Evolutionary conservation across 352 stramenopile genomes (phyloP), one percentile per base, ranked within the genome.

Genomic region (Aphanomyces cochlioides): DNA sequence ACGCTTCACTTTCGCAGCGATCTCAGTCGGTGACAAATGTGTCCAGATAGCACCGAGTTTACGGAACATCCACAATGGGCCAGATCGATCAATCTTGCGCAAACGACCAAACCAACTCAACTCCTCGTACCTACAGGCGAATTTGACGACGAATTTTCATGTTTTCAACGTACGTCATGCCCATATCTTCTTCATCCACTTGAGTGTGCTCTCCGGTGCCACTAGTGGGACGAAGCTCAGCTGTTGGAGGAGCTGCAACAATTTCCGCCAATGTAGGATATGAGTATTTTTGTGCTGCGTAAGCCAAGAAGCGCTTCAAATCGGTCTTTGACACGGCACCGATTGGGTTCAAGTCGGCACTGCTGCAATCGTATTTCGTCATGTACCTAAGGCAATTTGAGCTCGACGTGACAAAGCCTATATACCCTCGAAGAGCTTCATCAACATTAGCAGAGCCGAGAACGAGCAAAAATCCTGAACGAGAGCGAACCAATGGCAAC

Each of bases 281-380:
- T 66, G 88, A 87, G 82, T 98, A 98, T 48, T 94, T 79, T 21
- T 88, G 67, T 0, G 95, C 89, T 4, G 89, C 91, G 85, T 89
- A 99, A 19, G 85, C 72, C n/a, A 99, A 77, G 71, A 99, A 90
- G 17, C 93, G 93, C 79, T 99, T 99, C 39, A 99, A 75, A 75
- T 99, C 96, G 21, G 88, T 78, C 76, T 97, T 97, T 13, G 87
- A 98, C 53, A 99, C 97, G 0, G 88, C 94, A 39, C 97, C 97
- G 73, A 99, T 99, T 2, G 97, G 97, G 79, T 99, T 99, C 59
- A 99, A 74, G 76, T 99, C 97, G 12, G 96, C 97, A 66, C 88
- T 98, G 72, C 91, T 98, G 80, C 97, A 99, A 83, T 99, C 97
- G 72, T 99, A 99, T 80, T 99, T 99, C 53, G 97, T 99, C 93